Evolutionary conservation across 2,329 filamentous ascomycete species (phyloP).

Genomic region (Davidsoniella virescens): DNA sequence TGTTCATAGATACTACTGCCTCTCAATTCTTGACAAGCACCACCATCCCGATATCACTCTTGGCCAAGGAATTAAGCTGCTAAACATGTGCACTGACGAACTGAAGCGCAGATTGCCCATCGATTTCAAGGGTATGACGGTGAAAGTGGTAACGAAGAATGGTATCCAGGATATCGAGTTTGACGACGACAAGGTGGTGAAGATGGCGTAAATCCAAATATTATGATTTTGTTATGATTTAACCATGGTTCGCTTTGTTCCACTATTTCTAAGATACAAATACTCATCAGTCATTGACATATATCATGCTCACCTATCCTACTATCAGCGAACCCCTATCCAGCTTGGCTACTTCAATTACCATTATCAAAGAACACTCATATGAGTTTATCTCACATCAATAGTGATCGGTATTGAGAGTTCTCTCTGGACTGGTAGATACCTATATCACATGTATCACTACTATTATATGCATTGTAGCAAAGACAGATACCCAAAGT

Average conservation of each 20-base stretch:
- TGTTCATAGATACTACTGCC: conserved; percentile 69
- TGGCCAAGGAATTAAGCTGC: conserved; percentile 77
- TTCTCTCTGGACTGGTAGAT: no score
- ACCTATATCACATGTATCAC: no score
- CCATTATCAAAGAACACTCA: no score
- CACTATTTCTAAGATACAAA: background rate
- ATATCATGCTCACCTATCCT: background rate
- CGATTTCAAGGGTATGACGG: conserved; percentile 92
- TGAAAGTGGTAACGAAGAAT: conserved; percentile 92
- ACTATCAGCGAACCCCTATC: no score
- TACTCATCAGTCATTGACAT: conserved; percentile 1
- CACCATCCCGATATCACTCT: conserved; percentile 88
- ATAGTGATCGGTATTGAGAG: no score
- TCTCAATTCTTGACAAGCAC: conserved; percentile 95
- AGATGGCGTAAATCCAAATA: conserved; percentile 32
- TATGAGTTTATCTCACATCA: no score
- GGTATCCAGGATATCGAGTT: conserved; percentile 75
- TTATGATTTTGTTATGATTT: conserved; percentile 7
- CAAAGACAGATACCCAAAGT: background rate
- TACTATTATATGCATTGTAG: background rate
- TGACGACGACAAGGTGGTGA: conserved; percentile 61
- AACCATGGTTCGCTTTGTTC: background rate
- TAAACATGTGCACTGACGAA: conserved; percentile 92
- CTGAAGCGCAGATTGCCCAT: conserved; percentile 92
- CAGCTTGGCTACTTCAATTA: no score